Conservation (phyloP, 495 filamentous ascomycete species). For the Penicillium soppii region DNA sequence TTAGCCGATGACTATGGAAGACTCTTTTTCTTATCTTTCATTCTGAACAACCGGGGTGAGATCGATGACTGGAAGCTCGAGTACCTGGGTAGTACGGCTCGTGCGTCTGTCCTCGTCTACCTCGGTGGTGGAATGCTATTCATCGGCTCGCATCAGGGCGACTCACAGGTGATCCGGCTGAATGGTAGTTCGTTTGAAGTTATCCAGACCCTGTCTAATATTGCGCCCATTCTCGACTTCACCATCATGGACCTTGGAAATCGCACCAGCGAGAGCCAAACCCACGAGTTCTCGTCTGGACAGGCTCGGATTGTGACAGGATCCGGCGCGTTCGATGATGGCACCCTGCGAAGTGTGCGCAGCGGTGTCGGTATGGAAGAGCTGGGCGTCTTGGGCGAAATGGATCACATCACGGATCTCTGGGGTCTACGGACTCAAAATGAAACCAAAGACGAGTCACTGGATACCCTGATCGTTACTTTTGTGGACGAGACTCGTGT, state of each 20-base stretch:
- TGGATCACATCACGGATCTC: slow-evolving; percentile 70
- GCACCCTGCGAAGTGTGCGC: slow-evolving; percentile 81
- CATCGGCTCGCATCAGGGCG: slow-evolving; percentile 87
- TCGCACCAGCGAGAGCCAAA: slow-evolving; percentile 70
- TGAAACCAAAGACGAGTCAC: slow-evolving; percentile 28
- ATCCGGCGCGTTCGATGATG: slow-evolving; percentile 83
- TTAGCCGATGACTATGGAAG: slow-evolving; percentile 87
- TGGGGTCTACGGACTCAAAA: slow-evolving; percentile 59
- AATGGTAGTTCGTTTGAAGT: slow-evolving; percentile 55
- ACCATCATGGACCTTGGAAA: slow-evolving; percentile 93
- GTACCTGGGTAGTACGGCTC: slow-evolving; percentile 66
- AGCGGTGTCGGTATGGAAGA: slow-evolving; percentile 95
- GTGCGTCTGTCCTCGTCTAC: slow-evolving; percentile 75
- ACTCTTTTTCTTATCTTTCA: slow-evolving; percentile 75
- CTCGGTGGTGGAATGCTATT: slow-evolving; percentile 74
- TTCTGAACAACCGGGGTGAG: slow-evolving; percentile 58
- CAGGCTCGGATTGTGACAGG: slow-evolving; percentile 93
- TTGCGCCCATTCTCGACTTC: slow-evolving; percentile 90
- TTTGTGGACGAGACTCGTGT: slow-evolving; percentile 82
- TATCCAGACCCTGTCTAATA: slow-evolving; percentile 77
- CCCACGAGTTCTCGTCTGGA: slow-evolving; percentile 88
- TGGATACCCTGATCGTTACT: slow-evolving; percentile 75
- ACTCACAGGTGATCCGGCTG: slow-evolving; percentile 80
- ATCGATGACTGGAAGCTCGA: slow-evolving; percentile 68
- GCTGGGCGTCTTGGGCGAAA: slow-evolving; percentile 75